Evolutionary conservation across 2,329 filamentous ascomycete genomes (phyloP).

Genomic region (Myriosclerotinia curreyana): DNA sequence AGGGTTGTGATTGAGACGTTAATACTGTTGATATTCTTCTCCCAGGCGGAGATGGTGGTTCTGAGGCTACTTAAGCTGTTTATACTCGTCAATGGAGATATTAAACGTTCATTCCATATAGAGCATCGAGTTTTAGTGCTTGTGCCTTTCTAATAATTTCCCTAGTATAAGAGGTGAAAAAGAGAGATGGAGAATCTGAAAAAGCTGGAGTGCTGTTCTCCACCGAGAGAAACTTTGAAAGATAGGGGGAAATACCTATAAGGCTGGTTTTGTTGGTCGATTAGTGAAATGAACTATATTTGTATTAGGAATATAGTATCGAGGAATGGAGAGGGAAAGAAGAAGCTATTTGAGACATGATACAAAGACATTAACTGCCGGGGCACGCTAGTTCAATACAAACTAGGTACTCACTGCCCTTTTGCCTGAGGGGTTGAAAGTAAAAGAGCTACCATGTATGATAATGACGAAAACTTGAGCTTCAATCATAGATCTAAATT

Average conservation of each 20-base stretch:
- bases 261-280: neutral
- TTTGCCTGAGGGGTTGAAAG: neutral
- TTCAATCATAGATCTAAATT: neutral
- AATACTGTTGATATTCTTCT: neutral
- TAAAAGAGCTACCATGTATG: neutral
- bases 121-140: neutral
- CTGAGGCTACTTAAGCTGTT: neutral
- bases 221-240: neutral
- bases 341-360: neutral
- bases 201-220: neutral
- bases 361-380: neutral
- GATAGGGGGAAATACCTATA: neutral
- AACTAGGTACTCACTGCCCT: neutral
- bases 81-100: neutral
- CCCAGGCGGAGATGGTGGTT: neutral
- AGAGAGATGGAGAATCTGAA: no score
- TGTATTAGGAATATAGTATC: neutral
- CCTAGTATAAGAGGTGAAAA: no score
- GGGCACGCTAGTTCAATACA: neutral
- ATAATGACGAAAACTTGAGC: neutral
- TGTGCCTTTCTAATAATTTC: neutral
- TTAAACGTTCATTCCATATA: neutral
- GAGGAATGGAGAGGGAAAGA: neutral
- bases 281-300: neutral
- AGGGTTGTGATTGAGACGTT: neutral